A percentile compares a stretch with the other conserved stretches of the same genome.
phyloP scores from a whole-genome alignment of 129 eudicot genomes.

The Mikania micrantha region DNA sequence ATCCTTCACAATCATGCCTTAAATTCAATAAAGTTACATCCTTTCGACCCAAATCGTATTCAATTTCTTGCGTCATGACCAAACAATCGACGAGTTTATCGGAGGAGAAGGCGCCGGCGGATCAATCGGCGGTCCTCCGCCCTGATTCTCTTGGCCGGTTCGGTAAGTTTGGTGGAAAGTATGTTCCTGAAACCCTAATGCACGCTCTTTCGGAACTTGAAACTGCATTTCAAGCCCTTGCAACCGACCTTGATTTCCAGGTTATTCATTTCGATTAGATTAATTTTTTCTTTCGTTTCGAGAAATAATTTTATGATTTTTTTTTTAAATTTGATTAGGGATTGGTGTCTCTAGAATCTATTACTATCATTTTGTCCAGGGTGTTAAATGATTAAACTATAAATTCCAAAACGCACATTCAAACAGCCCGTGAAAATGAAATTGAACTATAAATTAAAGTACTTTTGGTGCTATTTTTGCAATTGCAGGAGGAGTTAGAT shows the following conservation, averaged over 20 bases:
- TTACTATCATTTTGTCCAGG: no score
- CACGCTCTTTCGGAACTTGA: no score
- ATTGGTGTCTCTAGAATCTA: no score
- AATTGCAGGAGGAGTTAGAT: conserved; percentile 26
- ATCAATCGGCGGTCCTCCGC: conserved; percentile 25
- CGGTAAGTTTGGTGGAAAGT: conserved; percentile 86
- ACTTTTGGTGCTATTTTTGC: no score
- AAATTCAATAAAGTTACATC: not conserved
- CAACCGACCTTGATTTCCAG: no score
- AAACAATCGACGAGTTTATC: not conserved
- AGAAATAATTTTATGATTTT: no score
- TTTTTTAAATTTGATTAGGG: not conserved
- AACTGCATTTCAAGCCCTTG: no score
- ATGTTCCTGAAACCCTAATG: conserved; percentile 39
- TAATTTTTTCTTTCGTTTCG: no score
- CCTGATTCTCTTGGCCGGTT: conserved; percentile 84
- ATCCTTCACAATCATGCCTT: not conserved
- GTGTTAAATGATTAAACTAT: not conserved
- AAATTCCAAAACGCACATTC: no score
- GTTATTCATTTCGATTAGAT: no score
- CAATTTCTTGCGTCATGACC: conserved; percentile 8
- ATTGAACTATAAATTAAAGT: no score
- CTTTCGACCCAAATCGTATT: not conserved
- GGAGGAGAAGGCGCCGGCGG: not conserved
- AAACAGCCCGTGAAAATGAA: no score